These are phyloP conservation scores for Hymenoscyphus albidus DNA, from an alignment of 2,329 filamentous ascomycete genomes.

Conservation along the genomic window DNA sequence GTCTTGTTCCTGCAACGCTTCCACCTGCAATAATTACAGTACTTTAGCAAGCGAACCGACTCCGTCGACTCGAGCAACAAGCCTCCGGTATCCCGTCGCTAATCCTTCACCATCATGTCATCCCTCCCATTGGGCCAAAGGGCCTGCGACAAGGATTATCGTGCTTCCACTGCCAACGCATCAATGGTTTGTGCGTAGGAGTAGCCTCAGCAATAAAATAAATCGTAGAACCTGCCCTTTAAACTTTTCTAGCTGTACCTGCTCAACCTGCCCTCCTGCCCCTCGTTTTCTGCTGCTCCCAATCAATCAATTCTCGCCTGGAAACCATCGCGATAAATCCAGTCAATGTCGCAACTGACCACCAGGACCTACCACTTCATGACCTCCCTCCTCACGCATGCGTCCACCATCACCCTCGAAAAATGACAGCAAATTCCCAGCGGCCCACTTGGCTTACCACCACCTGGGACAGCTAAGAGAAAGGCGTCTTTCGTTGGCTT, in stretches of 20 bases:
- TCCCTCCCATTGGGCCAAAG: not conserved
- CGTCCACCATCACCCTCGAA: not conserved
- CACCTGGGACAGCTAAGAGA: conserved; percentile 5
- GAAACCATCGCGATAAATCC: not conserved
- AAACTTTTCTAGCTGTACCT: conserved; percentile 11
- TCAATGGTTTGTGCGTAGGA: conserved; percentile 29
- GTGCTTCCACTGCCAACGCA: conserved; percentile 30
- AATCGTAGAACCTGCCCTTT: conserved; percentile 13
- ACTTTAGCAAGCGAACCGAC: no score
- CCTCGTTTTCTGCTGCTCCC: not conserved
- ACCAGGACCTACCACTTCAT: not conserved
- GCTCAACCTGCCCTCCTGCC: not conserved
- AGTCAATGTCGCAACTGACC: not conserved
- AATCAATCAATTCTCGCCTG: not conserved
- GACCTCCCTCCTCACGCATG: not conserved
- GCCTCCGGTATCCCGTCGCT: no score
- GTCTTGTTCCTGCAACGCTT: no score
- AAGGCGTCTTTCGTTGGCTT: not conserved
- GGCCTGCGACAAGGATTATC: conserved; percentile 13
- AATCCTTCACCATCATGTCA: not conserved
- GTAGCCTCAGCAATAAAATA: conserved; percentile 13
- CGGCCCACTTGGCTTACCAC: not conserved
- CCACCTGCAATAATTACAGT: no score
- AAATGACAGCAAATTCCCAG: not conserved
- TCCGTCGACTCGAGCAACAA: no score